Conservation (phyloP, 176 grass and related monocot genomes). For the Guadua angustifolia region DNA sequence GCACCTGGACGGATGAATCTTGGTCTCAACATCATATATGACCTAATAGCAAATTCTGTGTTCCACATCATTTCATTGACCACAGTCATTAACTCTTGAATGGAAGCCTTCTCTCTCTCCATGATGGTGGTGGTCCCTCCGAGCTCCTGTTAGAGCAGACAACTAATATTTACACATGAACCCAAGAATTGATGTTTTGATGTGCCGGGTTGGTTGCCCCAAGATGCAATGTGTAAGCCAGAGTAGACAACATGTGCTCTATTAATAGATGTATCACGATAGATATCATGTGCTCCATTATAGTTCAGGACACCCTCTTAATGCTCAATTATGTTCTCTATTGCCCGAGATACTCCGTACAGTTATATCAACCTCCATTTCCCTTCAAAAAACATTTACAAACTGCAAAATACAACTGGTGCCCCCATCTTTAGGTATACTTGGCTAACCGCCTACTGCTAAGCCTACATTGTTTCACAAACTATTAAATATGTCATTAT, state of each 20-base stretch:
- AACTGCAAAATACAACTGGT: slow-evolving; percentile 1
- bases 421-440: neutral
- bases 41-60: slow-evolving; percentile 82
- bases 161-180: slow-evolving; percentile 18
- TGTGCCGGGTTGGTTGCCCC: no score
- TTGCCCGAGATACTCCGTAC: no score
- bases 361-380: neutral
- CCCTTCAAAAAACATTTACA: neutral
- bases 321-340: neutral
- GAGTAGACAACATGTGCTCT: neutral
- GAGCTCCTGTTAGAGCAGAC: slow-evolving; percentile 63
- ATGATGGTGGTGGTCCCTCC: slow-evolving; percentile 74
- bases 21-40: slow-evolving; percentile 88
- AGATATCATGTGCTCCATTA: neutral
- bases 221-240: no score
- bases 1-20: slow-evolving; percentile 60
- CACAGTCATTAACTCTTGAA: slow-evolving; percentile 72
- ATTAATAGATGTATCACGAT: neutral
- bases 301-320: neutral
- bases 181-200: neutral
- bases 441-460: neutral
- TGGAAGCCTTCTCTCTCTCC: slow-evolving; percentile 82
- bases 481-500: neutral
- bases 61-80: slow-evolving; percentile 89
- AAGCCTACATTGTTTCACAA: slow-evolving; percentile 1